Evolutionary conservation across 1,284 basidiomycete species (phyloP).

Genomic region (Rhodotorula sp.): DNA sequence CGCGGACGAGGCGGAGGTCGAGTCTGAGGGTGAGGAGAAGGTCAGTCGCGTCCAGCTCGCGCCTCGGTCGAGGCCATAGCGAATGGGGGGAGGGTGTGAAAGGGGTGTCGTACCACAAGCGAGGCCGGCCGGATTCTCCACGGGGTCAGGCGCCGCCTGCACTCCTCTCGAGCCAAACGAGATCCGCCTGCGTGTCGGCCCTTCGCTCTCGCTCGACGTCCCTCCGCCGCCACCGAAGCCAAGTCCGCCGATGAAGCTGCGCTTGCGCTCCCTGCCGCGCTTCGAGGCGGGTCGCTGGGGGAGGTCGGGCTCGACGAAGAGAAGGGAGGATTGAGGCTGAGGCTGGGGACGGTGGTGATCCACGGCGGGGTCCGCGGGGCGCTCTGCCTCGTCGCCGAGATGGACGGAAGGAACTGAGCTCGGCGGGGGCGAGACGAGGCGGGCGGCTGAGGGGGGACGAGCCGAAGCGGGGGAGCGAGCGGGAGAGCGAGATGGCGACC

Average conservation of each 20-base stretch:
- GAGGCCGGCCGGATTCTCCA: background rate
- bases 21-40: background rate
- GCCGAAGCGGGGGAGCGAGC: background rate
- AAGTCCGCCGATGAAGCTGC: constrained; percentile 26
- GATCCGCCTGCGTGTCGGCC: background rate
- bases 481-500: constrained; percentile 2
- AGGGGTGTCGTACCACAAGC: background rate
- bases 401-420: background rate
- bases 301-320: constrained; percentile 16
- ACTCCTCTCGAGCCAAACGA: constrained; percentile 3
- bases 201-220: background rate
- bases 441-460: background rate
- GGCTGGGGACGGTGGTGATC: background rate
- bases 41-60: background rate
- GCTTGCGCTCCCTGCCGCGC: constrained; percentile 13
- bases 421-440: constrained; percentile 7
- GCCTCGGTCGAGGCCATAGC: background rate
- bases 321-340: background rate
- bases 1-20: background rate
- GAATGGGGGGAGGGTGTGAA: background rate
- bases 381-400: constrained; percentile 2
- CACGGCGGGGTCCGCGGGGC: constrained; percentile 1
- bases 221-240: constrained; percentile 10
- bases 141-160: background rate
- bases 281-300: background rate